A percentile compares a stretch with the other conserved stretches of the same genome.
Conservation (phyloP, 352 stramenopile species). For the Lagenidium giganteum region DNA sequence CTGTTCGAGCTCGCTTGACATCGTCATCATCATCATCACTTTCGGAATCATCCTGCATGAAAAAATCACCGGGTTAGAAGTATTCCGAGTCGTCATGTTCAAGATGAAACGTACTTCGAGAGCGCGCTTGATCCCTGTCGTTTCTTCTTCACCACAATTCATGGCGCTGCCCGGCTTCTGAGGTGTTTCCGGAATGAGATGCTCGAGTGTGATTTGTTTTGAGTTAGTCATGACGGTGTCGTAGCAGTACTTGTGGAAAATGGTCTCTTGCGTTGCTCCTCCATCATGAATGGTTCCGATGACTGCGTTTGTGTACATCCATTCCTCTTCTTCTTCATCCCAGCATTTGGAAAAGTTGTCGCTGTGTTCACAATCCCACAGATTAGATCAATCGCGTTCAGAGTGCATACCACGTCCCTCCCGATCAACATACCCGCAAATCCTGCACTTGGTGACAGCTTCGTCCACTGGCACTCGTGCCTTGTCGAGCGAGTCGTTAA, state of each 20-base stretch:
- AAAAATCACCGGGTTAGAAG: slow-evolving; percentile 3
- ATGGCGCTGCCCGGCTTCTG: slow-evolving; percentile 24
- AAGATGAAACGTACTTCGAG: slow-evolving; percentile 28
- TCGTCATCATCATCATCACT: slow-evolving; percentile 66
- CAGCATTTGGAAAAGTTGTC: slow-evolving; percentile 81
- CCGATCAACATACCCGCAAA: slow-evolving; percentile 55
- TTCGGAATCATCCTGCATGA: slow-evolving; percentile 31
- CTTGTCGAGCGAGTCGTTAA: slow-evolving; percentile 60
- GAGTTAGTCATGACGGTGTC: slow-evolving; percentile 81
- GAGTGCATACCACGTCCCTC: not conserved
- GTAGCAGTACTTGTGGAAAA: slow-evolving; percentile 90
- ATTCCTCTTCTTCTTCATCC: slow-evolving; percentile 87
- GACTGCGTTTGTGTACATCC: slow-evolving; percentile 88
- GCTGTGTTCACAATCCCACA: too few species aligned
- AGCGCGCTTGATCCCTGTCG: slow-evolving; percentile 40
- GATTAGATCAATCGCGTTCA: not conserved
- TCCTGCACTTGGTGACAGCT: slow-evolving; percentile 71
- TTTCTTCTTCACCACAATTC: slow-evolving; percentile 16
- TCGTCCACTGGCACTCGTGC: slow-evolving; percentile 76
- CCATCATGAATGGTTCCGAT: slow-evolving; percentile 66
- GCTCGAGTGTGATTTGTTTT: slow-evolving; percentile 66
- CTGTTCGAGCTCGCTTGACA: too few species aligned
- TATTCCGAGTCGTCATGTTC: not conserved
- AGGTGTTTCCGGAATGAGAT: slow-evolving; percentile 58
- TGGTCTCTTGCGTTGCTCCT: slow-evolving; percentile 48